Evolutionary conservation across 768 basidiomycete genomes (phyloP).

Genomic region (Exsudoporus frostii): DNA sequence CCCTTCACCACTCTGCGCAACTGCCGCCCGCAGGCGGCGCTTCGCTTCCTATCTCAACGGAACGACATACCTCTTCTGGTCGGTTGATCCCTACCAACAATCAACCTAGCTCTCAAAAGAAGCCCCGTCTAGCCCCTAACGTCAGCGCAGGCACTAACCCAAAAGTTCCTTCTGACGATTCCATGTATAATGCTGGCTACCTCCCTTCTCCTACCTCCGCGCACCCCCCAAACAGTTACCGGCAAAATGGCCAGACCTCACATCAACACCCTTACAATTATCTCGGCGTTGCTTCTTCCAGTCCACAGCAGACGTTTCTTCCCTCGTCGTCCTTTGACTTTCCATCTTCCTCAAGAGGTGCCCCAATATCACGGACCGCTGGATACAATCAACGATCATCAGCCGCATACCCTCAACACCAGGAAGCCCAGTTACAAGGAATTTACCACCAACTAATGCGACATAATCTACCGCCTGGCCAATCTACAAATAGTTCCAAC

Average conservation of each 20-base stretch:
- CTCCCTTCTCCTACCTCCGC: slow-evolving; percentile 31
- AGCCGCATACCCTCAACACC: slow-evolving; percentile 25
- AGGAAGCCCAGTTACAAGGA: slow-evolving; percentile 30
- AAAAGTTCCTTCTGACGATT: slow-evolving; percentile 28
- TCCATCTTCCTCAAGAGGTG: slow-evolving; percentile 28
- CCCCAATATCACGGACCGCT: slow-evolving; percentile 19
- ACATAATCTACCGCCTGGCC: slow-evolving; percentile 22
- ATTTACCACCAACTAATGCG: slow-evolving; percentile 32
- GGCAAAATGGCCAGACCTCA: slow-evolving; percentile 28
- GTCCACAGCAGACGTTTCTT: slow-evolving; percentile 23
- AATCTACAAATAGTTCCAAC: slow-evolving; percentile 13
- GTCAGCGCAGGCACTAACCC: slow-evolving; percentile 18
- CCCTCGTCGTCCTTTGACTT: slow-evolving; percentile 29
- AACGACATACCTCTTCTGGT: slow-evolving; percentile 33
- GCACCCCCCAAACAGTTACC: slow-evolving; percentile 27
- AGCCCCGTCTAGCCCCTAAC: slow-evolving; percentile 28
- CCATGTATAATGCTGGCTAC: slow-evolving; percentile 30
- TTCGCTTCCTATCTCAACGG: slow-evolving; percentile 34
- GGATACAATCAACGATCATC: slow-evolving; percentile 27
- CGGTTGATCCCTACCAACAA: slow-evolving; percentile 28
- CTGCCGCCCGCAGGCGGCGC: slow-evolving; percentile 16
- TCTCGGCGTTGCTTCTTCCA: slow-evolving; percentile 13
- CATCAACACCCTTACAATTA: slow-evolving; percentile 29
- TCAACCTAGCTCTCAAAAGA: slow-evolving; percentile 27
- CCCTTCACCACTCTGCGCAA: slow-evolving; percentile 28